phyloP scores from a whole-genome alignment of 495 filamentous ascomycete genomes.

The Xylaria sp. region DNA sequence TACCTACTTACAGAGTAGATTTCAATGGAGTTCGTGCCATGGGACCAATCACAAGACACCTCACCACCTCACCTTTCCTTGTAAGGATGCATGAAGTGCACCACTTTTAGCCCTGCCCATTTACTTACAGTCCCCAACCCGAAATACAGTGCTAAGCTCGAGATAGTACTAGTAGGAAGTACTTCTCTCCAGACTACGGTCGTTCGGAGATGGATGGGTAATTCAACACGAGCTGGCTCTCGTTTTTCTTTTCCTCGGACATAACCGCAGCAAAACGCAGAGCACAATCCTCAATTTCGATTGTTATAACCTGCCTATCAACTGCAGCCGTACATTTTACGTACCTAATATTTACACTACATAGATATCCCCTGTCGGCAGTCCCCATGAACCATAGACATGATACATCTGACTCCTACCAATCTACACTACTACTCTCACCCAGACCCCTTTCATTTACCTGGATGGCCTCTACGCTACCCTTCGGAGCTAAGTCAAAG shows the following conservation, averaged over 20 bases:
- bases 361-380: neutral
- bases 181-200: too few relatives aligned
- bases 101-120: conserved; percentile 2
- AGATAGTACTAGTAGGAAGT: neutral
- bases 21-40: neutral
- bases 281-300: neutral
- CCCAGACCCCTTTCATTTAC: conserved; percentile 15
- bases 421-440: neutral
- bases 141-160: neutral
- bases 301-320: neutral
- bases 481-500: neutral
- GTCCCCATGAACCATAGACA: neutral
- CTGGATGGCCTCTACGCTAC: neutral
- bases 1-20: too few relatives aligned
- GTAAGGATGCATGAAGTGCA: neutral
- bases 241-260: neutral
- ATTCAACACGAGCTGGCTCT: conserved; percentile 4
- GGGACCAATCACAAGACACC: neutral
- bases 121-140: neutral
- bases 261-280: neutral
- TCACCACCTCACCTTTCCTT: neutral
- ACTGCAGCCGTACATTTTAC: conserved; percentile 7
- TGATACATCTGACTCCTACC: conserved; percentile 3
- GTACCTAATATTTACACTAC: neutral
- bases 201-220: neutral